These are phyloP conservation scores for Pseudisothecium myosuroides DNA, from an alignment of 225 moss, liverwort and hornwort species.

Conservation along the genomic window DNA sequence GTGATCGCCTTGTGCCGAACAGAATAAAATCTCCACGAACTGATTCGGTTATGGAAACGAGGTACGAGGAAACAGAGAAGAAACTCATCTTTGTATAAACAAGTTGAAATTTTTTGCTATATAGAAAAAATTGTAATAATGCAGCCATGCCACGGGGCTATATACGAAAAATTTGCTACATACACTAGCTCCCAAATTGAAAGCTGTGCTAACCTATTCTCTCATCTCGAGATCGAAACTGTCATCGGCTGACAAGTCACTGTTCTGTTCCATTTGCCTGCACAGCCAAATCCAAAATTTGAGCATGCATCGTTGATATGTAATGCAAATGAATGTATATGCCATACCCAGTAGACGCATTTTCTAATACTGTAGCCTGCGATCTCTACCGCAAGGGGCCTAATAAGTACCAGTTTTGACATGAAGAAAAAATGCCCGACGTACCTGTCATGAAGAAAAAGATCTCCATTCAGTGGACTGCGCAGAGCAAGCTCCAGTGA, in stretches of 20 bases:
- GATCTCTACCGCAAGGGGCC: background rate
- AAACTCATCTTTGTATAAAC: background rate
- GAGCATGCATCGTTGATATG: background rate
- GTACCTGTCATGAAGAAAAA: background rate
- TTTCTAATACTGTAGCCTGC: background rate
- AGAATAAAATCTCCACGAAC: background rate
- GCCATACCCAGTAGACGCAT: too few relatives aligned
- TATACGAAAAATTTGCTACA: background rate
- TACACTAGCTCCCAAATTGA: background rate
- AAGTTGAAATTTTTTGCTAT: background rate
- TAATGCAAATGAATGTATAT: background rate
- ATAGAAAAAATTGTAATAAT: background rate
- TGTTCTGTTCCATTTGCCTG: background rate
- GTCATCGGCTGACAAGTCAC: background rate
- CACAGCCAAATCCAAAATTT: background rate
- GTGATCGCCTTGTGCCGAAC: too few relatives aligned
- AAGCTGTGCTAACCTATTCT: background rate
- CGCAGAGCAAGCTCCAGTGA: background rate
- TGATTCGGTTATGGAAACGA: background rate
- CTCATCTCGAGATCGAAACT: background rate
- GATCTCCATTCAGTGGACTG: too few relatives aligned
- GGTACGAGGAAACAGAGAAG: background rate
- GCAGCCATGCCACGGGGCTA: slow-evolving; percentile 8
- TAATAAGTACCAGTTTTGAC: too few relatives aligned
- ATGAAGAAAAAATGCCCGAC: background rate